These are phyloP conservation scores for Rubia tinctorum DNA, from an alignment of 305 asterid genomes.

Conservation along the genomic window DNA sequence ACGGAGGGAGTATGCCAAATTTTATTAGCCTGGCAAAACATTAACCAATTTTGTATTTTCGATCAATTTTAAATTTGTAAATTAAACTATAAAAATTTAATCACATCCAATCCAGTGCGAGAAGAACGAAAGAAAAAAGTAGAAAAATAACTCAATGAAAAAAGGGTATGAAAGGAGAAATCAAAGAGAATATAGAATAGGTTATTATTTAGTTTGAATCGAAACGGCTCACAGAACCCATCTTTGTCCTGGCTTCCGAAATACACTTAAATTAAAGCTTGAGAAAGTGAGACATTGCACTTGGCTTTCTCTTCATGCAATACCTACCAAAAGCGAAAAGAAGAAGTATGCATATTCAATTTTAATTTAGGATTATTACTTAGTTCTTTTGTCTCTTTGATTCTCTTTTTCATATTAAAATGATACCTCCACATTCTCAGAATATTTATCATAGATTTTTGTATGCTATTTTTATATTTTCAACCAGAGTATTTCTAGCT, in stretches of 20 bases:
- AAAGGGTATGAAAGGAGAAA: not conserved
- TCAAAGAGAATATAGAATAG: not conserved
- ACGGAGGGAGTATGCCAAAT: slow-evolving; percentile 1
- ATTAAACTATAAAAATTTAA: too few relatives aligned
- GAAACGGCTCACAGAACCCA: too few relatives aligned
- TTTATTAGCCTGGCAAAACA: slow-evolving; percentile 13
- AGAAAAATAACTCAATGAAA: not conserved
- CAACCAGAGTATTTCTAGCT: too few relatives aligned
- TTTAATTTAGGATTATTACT: too few relatives aligned
- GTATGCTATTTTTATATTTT: too few relatives aligned
- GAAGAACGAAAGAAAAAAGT: not conserved
- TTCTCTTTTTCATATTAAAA: too few relatives aligned
- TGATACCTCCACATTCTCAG: too few relatives aligned
- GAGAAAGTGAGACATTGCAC: slow-evolving; percentile 5
- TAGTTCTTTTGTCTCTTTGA: too few relatives aligned
- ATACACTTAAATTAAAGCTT: slow-evolving; percentile 7
- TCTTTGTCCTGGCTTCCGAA: slow-evolving; percentile 1
- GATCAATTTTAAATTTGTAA: not conserved
- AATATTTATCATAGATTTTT: too few relatives aligned
- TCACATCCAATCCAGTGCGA: not conserved
- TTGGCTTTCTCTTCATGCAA: slow-evolving; percentile 13
- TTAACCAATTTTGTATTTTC: not conserved
- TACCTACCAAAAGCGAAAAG: slow-evolving; percentile 7
- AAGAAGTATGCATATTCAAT: too few relatives aligned
- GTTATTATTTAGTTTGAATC: slow-evolving; percentile 8